Base-by-base conservation (phyloP, 2,329 filamentous ascomycete species). In the Fusarium tanahbumbuense region DNA sequence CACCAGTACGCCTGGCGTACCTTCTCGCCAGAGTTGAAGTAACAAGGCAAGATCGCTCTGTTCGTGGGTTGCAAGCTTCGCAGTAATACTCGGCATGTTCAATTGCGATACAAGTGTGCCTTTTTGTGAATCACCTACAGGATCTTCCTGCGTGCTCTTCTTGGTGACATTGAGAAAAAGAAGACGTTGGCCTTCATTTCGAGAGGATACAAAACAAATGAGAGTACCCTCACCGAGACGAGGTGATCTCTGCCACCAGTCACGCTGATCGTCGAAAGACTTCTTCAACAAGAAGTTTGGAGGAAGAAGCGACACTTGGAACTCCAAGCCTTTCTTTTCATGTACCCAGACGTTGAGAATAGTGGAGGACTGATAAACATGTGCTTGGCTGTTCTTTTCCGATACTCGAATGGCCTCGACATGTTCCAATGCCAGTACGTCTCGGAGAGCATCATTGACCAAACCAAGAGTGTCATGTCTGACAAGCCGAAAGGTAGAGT, bases 171-270 rank as follows among this genome's bases (percentile, higher is more conserved):
- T 45, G 5, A 68, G 18, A 30, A 68, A 67, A 4, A 70, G 47
- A 5, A 61, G 16, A 3, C 18, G 22, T 4, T 32, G 22, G 8
- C 30, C 5, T 5, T n/a, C n/a, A n/a, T n/a, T n/a, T n/a, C n/a
- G n/a, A n/a, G 50, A 27, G 3, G 23, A 30, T 1, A 68, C 32
- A 10, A 70, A 61, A 28, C 67, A 70, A 6, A 70, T 8, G 0
- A 70, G 60, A 11, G 28, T 61, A 4, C 64, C 64, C 22, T 65
- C 60, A 5, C 34, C 67, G 5, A 68, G n/a, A 8, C 53, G 60
- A 4, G 37, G 27, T 12, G 66, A 67, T 16, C 27, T 41, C 16
- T 60, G 34, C 66, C 66, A 68, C 66, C 63, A 68, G 15, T 32
- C 32, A 2, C 54, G 28, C 18, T 68, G 56, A 0, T 62, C 56